A percentile compares a stretch with the other conserved stretches of the same genome.
Conservation (phyloP, 225 moss, liverwort and hornwort genomes). For the Antitrichia curtipendula region DNA sequence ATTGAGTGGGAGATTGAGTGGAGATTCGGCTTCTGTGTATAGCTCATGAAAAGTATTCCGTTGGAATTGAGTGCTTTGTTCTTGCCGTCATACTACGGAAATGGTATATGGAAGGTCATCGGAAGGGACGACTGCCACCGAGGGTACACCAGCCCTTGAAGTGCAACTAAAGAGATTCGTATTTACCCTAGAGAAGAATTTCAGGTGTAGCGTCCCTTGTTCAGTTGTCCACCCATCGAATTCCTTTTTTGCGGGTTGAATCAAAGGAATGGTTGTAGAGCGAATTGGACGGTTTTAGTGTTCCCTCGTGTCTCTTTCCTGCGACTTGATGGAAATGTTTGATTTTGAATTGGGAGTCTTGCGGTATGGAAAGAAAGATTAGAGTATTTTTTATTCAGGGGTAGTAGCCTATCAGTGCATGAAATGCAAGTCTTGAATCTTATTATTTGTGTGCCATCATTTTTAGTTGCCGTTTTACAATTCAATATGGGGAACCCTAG, state of each 20-base stretch:
- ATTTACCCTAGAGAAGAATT: neutral
- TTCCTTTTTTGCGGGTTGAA: neutral
- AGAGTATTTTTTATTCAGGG: neutral
- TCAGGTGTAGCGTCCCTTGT: neutral
- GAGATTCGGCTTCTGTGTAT: neutral
- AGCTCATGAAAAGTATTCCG: neutral
- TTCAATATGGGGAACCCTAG: neutral
- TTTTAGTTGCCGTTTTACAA: neutral
- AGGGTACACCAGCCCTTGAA: neutral
- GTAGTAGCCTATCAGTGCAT: neutral
- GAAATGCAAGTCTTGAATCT: neutral
- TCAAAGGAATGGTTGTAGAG: neutral
- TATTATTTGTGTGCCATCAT: neutral
- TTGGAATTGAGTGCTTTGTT: neutral
- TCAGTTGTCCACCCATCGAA: neutral
- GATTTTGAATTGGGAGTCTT: neutral
- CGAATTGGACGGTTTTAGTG: neutral
- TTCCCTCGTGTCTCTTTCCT: neutral
- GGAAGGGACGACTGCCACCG: neutral
- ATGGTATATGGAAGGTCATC: neutral
- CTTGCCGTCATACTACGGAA: neutral
- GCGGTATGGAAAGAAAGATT: neutral
- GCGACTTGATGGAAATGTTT: neutral
- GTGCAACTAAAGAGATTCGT: neutral
- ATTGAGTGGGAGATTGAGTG: too few relatives aligned